These are phyloP conservation scores for Blastobotrys aristatus DNA, from an alignment of 1,139 yeast species.

Conservation along the genomic window DNA sequence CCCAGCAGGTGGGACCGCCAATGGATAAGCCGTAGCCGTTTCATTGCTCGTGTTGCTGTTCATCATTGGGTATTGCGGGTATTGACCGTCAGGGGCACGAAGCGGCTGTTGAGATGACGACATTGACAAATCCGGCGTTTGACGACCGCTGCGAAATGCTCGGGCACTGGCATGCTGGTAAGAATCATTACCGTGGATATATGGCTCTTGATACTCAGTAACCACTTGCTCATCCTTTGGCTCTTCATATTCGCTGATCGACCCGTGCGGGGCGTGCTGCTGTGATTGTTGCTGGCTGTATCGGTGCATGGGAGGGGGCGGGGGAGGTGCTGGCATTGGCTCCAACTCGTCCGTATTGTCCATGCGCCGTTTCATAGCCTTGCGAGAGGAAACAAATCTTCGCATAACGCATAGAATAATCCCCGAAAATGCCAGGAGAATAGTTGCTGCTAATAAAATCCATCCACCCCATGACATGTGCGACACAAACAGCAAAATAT, in stretches of 20 bases:
- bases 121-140: not conserved
- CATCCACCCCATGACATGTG: slow-evolving; percentile 53
- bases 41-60: slow-evolving; percentile 22
- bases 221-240: slow-evolving; percentile 7
- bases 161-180: slow-evolving; percentile 15
- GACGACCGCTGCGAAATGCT: slow-evolving; percentile 12
- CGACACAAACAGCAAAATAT: slow-evolving; percentile 48
- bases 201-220: no score
- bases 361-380: slow-evolving; percentile 34
- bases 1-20: slow-evolving; percentile 29
- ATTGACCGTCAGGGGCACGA: slow-evolving; percentile 6
- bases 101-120: not conserved
- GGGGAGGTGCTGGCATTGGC: not conserved
- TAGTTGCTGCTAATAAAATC: slow-evolving; percentile 45
- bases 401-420: slow-evolving; percentile 46
- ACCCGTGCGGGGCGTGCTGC: no score
- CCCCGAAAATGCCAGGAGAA: slow-evolving; percentile 40
- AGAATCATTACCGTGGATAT: no score
- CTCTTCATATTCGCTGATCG: not conserved
- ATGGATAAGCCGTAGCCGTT: slow-evolving; percentile 8
- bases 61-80: slow-evolving; percentile 16
- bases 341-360: slow-evolving; percentile 16
- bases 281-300: no score
- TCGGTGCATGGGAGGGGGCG: not conserved
- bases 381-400: slow-evolving; percentile 47